phyloP scores from a whole-genome alignment of 176 grass and related monocot genomes.

The Pharus latifolius region DNA sequence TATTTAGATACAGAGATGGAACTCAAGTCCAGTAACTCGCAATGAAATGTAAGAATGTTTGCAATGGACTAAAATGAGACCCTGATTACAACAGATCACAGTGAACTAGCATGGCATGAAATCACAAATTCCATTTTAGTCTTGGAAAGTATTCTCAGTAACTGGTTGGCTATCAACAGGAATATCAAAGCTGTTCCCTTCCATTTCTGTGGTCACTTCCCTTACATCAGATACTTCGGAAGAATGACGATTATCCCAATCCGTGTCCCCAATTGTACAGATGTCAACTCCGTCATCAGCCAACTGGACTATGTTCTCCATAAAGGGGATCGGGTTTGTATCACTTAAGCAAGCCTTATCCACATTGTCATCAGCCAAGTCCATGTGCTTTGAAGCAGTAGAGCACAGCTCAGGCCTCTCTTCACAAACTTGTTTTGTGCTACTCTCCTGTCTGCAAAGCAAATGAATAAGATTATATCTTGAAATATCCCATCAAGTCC shows the following conservation, averaged over 20 bases:
- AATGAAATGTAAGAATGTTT: not conserved
- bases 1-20: not conserved
- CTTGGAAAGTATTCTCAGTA: slow-evolving; percentile 15
- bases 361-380: slow-evolving; percentile 55
- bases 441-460: slow-evolving; percentile 64
- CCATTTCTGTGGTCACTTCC: slow-evolving; percentile 44
- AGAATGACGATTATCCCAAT: slow-evolving; percentile 43
- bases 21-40: not conserved
- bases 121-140: not conserved
- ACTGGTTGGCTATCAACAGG: slow-evolving; percentile 40
- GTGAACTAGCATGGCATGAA: not conserved
- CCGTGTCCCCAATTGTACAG: slow-evolving; percentile 39
- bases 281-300: slow-evolving; percentile 66
- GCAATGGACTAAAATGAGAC: not conserved
- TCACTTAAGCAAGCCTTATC: slow-evolving; percentile 90
- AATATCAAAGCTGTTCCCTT: slow-evolving; percentile 79
- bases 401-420: slow-evolving; percentile 66
- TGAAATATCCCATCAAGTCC: not conserved
- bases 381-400: slow-evolving; percentile 40
- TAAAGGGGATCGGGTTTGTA: slow-evolving; percentile 31
- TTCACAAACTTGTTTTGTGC: slow-evolving; percentile 67
- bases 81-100: not conserved
- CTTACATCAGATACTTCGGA: slow-evolving; percentile 62
- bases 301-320: slow-evolving; percentile 40
- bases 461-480: not conserved